phyloP scores from a whole-genome alignment of 371 early-diverging fungal genomes.

The Mucor ambiguus region DNA sequence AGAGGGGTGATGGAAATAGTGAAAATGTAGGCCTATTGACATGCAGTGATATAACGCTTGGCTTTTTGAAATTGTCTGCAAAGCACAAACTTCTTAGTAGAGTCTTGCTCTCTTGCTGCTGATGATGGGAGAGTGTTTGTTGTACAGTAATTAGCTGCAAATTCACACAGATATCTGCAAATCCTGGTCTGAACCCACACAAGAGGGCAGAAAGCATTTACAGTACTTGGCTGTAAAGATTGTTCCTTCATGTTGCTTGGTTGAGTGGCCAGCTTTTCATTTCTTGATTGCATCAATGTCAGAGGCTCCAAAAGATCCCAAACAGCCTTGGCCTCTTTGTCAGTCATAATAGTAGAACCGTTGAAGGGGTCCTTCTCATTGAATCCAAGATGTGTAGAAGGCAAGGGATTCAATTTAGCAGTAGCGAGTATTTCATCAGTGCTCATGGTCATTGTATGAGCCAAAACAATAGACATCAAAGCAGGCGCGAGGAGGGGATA shows the following conservation, averaged over 20 bases:
- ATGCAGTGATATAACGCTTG: conserved; percentile 17
- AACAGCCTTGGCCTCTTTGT: conserved; percentile 25
- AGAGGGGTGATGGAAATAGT: not conserved
- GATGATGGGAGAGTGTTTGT: not conserved
- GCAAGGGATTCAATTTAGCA: conserved; percentile 23
- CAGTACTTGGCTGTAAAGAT: not conserved
- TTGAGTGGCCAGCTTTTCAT: conserved; percentile 2
- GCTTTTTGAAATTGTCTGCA: conserved; percentile 16
- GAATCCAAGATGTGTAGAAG: not conserved
- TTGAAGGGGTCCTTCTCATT: not conserved
- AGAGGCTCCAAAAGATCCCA: conserved; percentile 27
- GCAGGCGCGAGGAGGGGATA: conserved; percentile 51
- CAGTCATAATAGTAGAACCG: conserved; percentile 8
- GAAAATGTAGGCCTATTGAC: conserved; percentile 3
- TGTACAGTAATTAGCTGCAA: conserved; percentile 2
- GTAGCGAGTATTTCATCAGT: conserved; percentile 34
- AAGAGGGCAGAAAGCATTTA: not conserved
- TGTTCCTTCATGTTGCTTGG: not conserved
- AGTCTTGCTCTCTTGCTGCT: not conserved
- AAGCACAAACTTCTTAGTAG: not conserved
- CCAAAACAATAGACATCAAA: conserved; percentile 46
- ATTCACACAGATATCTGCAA: conserved; percentile 18
- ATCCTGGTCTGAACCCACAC: conserved; percentile 11
- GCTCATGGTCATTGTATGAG: conserved; percentile 50
- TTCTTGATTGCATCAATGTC: conserved; percentile 17